phyloP scores from a whole-genome alignment of 2,329 filamentous ascomycete genomes.

The Colletotrichum destructivum region DNA sequence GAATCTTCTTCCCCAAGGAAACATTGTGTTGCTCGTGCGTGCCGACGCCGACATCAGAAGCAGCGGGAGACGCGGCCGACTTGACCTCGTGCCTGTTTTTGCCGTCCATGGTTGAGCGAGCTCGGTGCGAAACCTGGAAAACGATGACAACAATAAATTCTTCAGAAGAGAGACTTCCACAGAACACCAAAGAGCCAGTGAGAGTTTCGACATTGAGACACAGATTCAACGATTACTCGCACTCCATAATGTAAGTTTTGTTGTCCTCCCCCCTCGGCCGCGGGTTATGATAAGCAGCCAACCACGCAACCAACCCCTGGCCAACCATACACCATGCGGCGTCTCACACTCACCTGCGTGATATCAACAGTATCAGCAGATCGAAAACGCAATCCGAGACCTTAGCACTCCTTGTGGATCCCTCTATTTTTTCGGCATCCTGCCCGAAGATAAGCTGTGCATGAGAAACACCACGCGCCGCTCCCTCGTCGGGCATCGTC shows the following conservation, averaged over 20 bases:
- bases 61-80: neutral
- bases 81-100: slow-evolving; percentile 13
- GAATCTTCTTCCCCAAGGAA: neutral
- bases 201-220: neutral
- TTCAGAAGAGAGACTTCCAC: no score
- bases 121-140: no score
- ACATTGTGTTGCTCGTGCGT: neutral
- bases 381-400: neutral
- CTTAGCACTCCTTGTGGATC: neutral
- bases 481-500: slow-evolving; percentile 14
- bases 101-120: neutral
- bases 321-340: no score
- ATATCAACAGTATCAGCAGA: slow-evolving; percentile 19
- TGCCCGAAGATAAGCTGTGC: slow-evolving; percentile 24
- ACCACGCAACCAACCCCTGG: no score
- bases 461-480: neutral
- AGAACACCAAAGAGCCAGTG: no score
- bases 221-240: no score
- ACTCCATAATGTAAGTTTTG: no score
- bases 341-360: no score
- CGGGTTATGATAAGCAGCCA: slow-evolving; percentile 17
- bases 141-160: no score
- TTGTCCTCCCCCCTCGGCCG: no score
- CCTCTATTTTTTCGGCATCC: slow-evolving; percentile 17
- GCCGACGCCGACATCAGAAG: slow-evolving; percentile 8